These are phyloP conservation scores for Themeda triandra DNA, from an alignment of 176 grass and related monocot genomes.

Conservation along the genomic window DNA sequence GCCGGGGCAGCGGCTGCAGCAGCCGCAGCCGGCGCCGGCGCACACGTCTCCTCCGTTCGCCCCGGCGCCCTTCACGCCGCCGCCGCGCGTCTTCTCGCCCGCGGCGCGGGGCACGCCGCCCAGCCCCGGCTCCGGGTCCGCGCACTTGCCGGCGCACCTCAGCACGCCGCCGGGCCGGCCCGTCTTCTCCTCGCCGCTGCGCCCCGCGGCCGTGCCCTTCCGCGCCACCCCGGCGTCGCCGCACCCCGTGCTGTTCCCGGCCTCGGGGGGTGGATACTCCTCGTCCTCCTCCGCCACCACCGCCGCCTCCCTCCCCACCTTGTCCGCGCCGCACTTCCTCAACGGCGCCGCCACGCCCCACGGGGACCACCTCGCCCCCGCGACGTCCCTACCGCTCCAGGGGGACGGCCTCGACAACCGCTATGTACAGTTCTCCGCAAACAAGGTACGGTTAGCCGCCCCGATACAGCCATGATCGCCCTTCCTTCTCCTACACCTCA, in stretches of 20 bases:
- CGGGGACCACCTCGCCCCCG: slow-evolving; percentile 29
- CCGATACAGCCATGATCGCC: neutral
- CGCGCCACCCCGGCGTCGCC: slow-evolving; percentile 64
- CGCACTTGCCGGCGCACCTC: slow-evolving; percentile 46
- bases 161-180: slow-evolving; percentile 87
- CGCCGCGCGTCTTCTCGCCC: slow-evolving; percentile 23
- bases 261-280: slow-evolving; percentile 13
- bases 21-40: slow-evolving; percentile 28
- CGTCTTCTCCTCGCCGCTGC: slow-evolving; percentile 79
- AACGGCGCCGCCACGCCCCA: slow-evolving; percentile 57
- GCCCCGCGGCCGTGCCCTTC: slow-evolving; percentile 71
- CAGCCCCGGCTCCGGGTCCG: slow-evolving; percentile 32
- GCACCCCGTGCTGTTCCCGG: slow-evolving; percentile 36
- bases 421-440: slow-evolving; percentile 91
- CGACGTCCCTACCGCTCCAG: slow-evolving; percentile 27
- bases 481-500: neutral
- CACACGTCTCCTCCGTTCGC: slow-evolving; percentile 52
- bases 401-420: slow-evolving; percentile 62
- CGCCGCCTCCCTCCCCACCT: slow-evolving; percentile 50
- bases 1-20: slow-evolving; percentile 14
- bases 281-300: slow-evolving; percentile 25
- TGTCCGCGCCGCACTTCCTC: slow-evolving; percentile 48
- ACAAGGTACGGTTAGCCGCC: slow-evolving; percentile 54
- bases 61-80: slow-evolving; percentile 39
- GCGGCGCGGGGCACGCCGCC: slow-evolving; percentile 32